Percentiles rank a stretch among this genome's conserved stretches.
Evolutionary conservation across 768 basidiomycete genomes (phyloP).

Genomic region (Dioszegia crocea): DNA sequence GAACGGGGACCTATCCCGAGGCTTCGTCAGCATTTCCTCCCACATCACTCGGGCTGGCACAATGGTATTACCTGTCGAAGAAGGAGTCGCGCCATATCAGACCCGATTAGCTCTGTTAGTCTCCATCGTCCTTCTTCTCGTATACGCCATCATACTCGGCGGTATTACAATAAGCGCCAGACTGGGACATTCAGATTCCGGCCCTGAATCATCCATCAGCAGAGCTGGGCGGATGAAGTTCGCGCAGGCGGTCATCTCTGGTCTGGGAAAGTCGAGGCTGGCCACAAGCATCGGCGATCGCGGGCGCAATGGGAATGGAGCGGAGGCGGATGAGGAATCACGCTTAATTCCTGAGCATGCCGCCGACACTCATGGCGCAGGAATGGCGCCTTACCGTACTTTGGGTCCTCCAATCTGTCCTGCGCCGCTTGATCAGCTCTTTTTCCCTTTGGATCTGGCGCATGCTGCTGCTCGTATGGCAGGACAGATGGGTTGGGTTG

Average conservation of each 20-base stretch:
- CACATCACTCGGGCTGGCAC: neutral
- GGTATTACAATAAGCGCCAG: conserved; percentile 11
- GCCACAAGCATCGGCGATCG: neutral
- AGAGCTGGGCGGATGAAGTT: conserved; percentile 13
- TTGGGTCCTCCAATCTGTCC: neutral
- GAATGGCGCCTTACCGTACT: no score
- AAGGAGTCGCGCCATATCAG: conserved; percentile 27
- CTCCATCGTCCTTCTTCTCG: conserved; percentile 16
- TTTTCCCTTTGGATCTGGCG: neutral
- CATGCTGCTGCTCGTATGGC: neutral
- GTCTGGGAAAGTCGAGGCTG: neutral
- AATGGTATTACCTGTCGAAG: conserved; percentile 11
- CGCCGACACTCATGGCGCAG: no score
- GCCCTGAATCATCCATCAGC: neutral
- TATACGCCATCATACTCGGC: conserved; percentile 20
- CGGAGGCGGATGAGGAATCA: neutral
- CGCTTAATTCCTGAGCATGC: no score
- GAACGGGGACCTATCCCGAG: conserved; percentile 31
- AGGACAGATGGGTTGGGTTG: neutral
- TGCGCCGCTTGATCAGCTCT: neutral
- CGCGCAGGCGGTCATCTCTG: conserved; percentile 7
- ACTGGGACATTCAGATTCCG: neutral
- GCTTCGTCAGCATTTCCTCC: neutral
- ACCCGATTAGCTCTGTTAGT: conserved; percentile 25
- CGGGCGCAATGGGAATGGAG: neutral